Percentiles rank a stretch among this genome's conserved stretches.
phyloP scores from a whole-genome alignment of 2,329 filamentous ascomycete genomes.

The Sporothrix phasma region DNA sequence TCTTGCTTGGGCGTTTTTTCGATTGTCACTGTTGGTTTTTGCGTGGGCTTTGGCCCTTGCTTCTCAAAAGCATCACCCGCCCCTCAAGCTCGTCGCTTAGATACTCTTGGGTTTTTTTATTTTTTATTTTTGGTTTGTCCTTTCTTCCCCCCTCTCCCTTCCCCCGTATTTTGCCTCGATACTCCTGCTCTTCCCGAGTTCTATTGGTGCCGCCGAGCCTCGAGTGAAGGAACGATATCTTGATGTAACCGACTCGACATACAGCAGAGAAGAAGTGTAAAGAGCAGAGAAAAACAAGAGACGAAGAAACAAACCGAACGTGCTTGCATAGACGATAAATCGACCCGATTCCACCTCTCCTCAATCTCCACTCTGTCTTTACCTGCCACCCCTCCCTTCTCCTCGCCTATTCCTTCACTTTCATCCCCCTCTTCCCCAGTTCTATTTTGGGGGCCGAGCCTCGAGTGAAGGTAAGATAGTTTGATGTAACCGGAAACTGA shows the following conservation, averaged over 20 bases:
- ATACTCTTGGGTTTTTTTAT: too few species aligned
- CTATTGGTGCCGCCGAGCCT: too few species aligned
- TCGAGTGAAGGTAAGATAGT: too few species aligned
- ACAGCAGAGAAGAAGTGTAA: background rate
- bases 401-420: background rate
- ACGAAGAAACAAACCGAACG: background rate
- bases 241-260: too few species aligned
- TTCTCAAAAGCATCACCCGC: too few species aligned
- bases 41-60: too few species aligned
- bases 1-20: background rate
- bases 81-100: too few species aligned
- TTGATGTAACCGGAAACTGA: too few species aligned
- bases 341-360: background rate
- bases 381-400: background rate
- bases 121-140: background rate
- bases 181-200: too few species aligned
- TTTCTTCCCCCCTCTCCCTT: background rate
- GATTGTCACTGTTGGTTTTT: too few species aligned
- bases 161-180: too few species aligned
- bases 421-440: background rate
- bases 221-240: background rate
- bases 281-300: background rate
- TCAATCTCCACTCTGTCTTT: background rate
- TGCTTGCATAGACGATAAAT: conserved; percentile 2
- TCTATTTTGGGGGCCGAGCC: too few species aligned